Base-by-base conservation (phyloP, 2,329 filamentous ascomycete species). In the Emydomyces testavorans region DNA sequence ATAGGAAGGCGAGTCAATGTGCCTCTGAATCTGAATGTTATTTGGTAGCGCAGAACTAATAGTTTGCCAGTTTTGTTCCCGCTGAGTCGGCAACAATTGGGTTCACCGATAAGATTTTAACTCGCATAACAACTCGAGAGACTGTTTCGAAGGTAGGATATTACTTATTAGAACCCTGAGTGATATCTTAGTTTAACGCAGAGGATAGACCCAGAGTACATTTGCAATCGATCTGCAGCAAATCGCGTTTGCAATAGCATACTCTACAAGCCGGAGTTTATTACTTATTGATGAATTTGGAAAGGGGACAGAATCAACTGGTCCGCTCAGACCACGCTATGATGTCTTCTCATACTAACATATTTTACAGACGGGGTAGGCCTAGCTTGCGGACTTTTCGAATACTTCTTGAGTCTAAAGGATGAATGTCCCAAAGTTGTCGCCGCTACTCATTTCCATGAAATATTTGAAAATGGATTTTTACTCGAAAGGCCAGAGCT, bases 211-310 rank as follows among this genome's bases (percentile, higher is more conserved):
- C 6, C 78, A 82, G 58, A 82, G 79, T 56, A 77, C 79, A 3
- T 83, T 83, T 62, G 80, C 81, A 77, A 86, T 86, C 45, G 92
- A 98, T 57, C 65, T 98, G 15, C 86, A 92, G 56, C 90, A 98
- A 59, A 79, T 92, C 8, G 81, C 84, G 0, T 76, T 92, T 48
- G 80, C 85, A 0, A 71, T 92, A 42, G 83, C 76, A 50, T 76
- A 86, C 46, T 80, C 83, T 3, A 94, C 88, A 0, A 71, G 76
- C 10, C 76, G 79, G 40, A 95, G 85, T 58, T 70, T 98, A 4
- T 63, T 98, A 1, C 71, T 98, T n/a, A 79, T 96, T 37, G 92
- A 98, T 57, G 92, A 98, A 59, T 96, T 98, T 57, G 80, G 80
- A 1, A 83, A 83, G 62, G 80, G 80, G 1, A 83, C 80, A 0